Evolutionary conservation across 441 rosid species (phyloP).

Genomic region (Capsella rubella): DNA sequence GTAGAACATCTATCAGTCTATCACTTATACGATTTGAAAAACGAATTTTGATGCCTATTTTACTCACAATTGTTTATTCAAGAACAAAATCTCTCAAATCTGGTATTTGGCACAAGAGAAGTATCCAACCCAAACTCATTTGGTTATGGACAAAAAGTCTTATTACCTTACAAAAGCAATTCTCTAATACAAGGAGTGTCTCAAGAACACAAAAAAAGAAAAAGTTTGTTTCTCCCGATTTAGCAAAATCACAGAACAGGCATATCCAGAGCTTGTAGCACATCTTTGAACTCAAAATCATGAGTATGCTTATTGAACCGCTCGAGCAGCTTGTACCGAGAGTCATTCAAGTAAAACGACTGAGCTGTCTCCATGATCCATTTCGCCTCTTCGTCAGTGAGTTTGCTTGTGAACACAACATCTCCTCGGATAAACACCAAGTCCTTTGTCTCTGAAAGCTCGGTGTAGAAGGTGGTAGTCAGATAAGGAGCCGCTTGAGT

Average conservation of each 20-base stretch:
- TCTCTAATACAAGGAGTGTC: constrained; percentile 8
- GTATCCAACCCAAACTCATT: constrained; percentile 10
- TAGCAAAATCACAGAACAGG: constrained; percentile 57
- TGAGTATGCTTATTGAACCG: constrained; percentile 75
- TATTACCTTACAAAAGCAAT: constrained; percentile 23
- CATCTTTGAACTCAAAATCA: constrained; percentile 90
- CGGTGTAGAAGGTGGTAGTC: constrained; percentile 69
- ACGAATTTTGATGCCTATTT: not conserved
- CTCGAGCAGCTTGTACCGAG: constrained; percentile 78
- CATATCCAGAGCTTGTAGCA: constrained; percentile 77
- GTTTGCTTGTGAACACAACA: constrained; percentile 86
- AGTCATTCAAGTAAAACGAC: constrained; percentile 83
- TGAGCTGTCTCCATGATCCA: constrained; percentile 88
- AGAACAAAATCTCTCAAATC: not conserved
- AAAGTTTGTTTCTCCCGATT: not conserved
- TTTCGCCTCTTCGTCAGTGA: constrained; percentile 76
- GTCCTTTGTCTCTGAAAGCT: constrained; percentile 77
- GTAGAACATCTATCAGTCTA: not conserved
- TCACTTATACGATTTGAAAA: not conserved
- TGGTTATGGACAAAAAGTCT: constrained; percentile 11
- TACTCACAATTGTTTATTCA: constrained; percentile 3
- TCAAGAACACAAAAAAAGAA: constrained; percentile 5
- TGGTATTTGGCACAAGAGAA: too few species aligned
- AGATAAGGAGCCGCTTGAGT: constrained; percentile 89
- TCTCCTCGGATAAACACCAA: constrained; percentile 87